Base-by-base conservation (phyloP, 495 filamentous ascomycete species). In the Trichoderma gamsii region DNA sequence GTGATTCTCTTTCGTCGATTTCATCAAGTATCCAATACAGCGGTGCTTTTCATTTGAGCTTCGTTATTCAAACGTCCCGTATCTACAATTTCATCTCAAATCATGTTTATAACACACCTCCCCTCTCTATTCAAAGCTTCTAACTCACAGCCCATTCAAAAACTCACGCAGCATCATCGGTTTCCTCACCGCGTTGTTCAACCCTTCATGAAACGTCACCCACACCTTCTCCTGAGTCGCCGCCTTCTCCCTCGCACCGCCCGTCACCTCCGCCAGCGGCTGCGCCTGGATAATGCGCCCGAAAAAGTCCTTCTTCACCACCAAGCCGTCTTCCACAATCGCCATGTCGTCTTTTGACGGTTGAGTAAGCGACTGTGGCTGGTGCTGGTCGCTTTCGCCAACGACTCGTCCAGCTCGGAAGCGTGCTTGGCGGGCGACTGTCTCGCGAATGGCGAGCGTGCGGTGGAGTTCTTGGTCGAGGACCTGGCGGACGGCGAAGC, bases 171-270 rank as follows among this genome's bases (percentile, higher is more conserved):
- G 75, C 49, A 89, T 90, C 69, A 99, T 86, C 4, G 93, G 92
- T 76, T 97, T 98, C 75, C 91, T 86, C 56, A 99, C 95, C 12
- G 95, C 95, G 80, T 98, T 98, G 71, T 91, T 95, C 75, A 92
- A 89, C n/a, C 95, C 95, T 78, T 98, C 95, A 73, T 97, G 89
- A 75, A 90, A 99, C 69, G 88, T 97, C 27, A 97, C 88, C 94
- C 95, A 99, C 13, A 96, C 89, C 74, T 87, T 89, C 61, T 85
- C 86, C 59, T 77, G 73, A 32, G 77, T 80, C 11, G 68, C 76
- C 70, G 18, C 66, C 69, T 63, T 76, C 46, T 73, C 77, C 41
- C 70, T 76, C 73, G 71, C 69, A 70, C 78, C 78, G n/a, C 74
- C 76, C 69, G 80, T 73, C 41, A 73, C 72, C 67, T 81, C 80